phyloP scores from a whole-genome alignment of 2,329 filamentous ascomycete species.

The Aquanectria penicillioides region DNA sequence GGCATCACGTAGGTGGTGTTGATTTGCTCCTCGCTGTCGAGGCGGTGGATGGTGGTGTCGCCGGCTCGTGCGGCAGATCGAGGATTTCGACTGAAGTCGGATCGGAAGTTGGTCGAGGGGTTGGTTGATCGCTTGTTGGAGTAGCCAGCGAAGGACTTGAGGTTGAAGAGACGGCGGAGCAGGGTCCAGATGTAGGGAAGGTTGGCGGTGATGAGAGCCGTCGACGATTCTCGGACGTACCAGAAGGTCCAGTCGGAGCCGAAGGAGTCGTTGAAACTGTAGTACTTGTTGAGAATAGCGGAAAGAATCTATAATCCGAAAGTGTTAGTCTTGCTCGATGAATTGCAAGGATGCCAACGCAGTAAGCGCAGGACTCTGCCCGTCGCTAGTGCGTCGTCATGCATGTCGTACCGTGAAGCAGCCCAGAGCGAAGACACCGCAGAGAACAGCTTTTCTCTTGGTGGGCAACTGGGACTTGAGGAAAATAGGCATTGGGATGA shows the following conservation, averaged over 20 bases:
- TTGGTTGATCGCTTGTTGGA: conserved; percentile 41
- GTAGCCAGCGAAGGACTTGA: conserved; percentile 47
- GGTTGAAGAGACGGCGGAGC: conserved; percentile 48
- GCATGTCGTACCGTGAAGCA: conserved; percentile 54
- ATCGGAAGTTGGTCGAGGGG: conserved; percentile 39
- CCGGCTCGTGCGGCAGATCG: conserved; percentile 38
- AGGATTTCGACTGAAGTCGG: conserved; percentile 39
- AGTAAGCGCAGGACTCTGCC: neutral
- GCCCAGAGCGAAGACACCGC: conserved; percentile 56
- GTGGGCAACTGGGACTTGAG: conserved; percentile 58
- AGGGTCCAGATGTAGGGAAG: conserved; percentile 54
- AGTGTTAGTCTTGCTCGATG: conserved; percentile 11
- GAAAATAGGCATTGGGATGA: conserved; percentile 65
- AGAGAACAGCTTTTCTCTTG: conserved; percentile 64
- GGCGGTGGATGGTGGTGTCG: conserved; percentile 38
- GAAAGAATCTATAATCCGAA: conserved; percentile 54
- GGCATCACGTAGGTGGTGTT: conserved; percentile 45
- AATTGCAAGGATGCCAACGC: neutral
- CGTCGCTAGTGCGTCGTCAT: neutral
- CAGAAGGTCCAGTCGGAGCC: conserved; percentile 52
- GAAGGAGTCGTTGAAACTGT: conserved; percentile 52
- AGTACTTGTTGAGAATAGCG: conserved; percentile 58
- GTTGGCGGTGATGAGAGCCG: conserved; percentile 54
- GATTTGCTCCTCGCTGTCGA: conserved; percentile 52
- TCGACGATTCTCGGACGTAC: conserved; percentile 56